Percentiles rank a stretch among this genome's conserved stretches.
phyloP scores from a whole-genome alignment of 2,329 filamentous ascomycete genomes.

The Fusarium sambucinum region DNA sequence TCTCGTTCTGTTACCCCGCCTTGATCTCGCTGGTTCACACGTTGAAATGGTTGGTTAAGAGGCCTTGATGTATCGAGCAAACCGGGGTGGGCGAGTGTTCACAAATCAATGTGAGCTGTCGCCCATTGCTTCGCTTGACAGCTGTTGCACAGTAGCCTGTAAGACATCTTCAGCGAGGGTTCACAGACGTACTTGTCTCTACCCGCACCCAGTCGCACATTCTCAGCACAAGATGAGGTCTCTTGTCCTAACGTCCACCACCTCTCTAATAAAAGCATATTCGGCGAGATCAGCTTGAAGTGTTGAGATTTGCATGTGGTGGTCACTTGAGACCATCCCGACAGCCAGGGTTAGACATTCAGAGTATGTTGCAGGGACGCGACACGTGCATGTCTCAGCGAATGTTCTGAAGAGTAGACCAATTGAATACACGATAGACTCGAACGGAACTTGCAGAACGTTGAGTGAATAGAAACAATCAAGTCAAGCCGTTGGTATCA shows the following conservation, averaged over 20 bases:
- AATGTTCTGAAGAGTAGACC: not conserved
- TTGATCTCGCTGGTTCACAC: constrained; percentile 21
- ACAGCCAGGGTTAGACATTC: constrained; percentile 21
- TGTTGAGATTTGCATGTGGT: constrained; percentile 23
- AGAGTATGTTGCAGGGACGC: constrained; percentile 24
- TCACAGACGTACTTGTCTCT: constrained; percentile 30
- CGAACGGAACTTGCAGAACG: constrained; percentile 7
- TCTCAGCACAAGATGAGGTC: constrained; percentile 15
- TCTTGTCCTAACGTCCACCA: constrained; percentile 12
- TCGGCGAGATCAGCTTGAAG: constrained; percentile 15
- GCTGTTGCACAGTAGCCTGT: constrained; percentile 38
- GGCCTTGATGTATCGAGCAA: constrained; percentile 9
- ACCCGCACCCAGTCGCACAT: constrained; percentile 29
- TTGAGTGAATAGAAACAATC: not conserved
- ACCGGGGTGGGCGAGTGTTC: constrained; percentile 19
- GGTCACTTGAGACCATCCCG: constrained; percentile 30
- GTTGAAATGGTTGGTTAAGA: constrained; percentile 2
- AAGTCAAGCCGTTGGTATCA: not conserved
- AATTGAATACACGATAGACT: constrained; percentile 9
- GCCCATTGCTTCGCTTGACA: constrained; percentile 46
- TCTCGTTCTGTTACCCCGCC: constrained; percentile 31
- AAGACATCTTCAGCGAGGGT: constrained; percentile 40
- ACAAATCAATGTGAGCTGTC: constrained; percentile 22
- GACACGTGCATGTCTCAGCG: constrained; percentile 40
- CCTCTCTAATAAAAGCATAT: constrained; percentile 3